Conservation (phyloP, 1,284 basidiomycete genomes). For the Mycena citricolor region DNA sequence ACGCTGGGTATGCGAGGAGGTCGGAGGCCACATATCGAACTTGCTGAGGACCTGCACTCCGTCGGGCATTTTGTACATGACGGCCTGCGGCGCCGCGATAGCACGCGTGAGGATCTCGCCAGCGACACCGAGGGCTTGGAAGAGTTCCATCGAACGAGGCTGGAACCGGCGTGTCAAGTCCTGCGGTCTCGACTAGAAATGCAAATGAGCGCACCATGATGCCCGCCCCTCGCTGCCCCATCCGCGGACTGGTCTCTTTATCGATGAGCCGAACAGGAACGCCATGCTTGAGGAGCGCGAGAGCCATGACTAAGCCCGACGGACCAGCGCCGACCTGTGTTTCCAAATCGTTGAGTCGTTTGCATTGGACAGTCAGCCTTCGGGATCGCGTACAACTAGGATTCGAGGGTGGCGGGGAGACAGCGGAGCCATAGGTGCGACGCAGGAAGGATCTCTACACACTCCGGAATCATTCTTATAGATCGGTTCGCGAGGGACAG, state of each 20-base stretch:
- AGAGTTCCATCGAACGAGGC: slow-evolving; percentile 24
- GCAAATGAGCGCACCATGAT: slow-evolving; percentile 18
- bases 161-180: background rate
- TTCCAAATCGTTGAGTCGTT: too few species aligned
- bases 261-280: slow-evolving; percentile 22
- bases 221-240: slow-evolving; percentile 21
- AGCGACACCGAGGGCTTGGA: slow-evolving; percentile 19
- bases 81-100: slow-evolving; percentile 16
- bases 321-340: slow-evolving; percentile 22
- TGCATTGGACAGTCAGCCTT: too few species aligned
- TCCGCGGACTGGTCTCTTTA: slow-evolving; percentile 10
- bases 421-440: slow-evolving; percentile 1
- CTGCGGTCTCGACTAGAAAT: background rate
- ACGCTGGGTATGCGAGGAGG: slow-evolving; percentile 8
- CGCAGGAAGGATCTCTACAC: background rate
- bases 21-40: slow-evolving; percentile 18
- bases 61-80: slow-evolving; percentile 22
- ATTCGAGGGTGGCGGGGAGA: slow-evolving; percentile 7
- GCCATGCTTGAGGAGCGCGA: slow-evolving; percentile 15
- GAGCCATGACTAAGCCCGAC: slow-evolving; percentile 17
- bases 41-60: slow-evolving; percentile 15
- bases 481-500: too few species aligned
- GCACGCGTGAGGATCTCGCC: slow-evolving; percentile 16
- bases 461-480: slow-evolving; percentile 5
- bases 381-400: slow-evolving; percentile 19